A percentile compares a stretch with the other conserved stretches of the same genome.
These are phyloP conservation scores for Salix arbutifolia DNA, from an alignment of 345 rosid genomes.

Conservation along the genomic window DNA sequence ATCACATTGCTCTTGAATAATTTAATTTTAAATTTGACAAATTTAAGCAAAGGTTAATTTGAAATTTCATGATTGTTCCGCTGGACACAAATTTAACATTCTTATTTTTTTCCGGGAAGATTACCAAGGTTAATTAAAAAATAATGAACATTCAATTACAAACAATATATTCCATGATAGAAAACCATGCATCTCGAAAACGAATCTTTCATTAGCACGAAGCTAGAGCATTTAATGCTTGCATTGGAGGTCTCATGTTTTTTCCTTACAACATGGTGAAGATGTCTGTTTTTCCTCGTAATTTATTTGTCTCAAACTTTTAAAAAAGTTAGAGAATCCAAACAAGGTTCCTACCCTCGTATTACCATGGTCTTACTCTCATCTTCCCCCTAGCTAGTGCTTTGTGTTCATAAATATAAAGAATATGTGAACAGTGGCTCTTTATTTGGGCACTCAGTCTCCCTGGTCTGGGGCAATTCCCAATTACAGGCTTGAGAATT, in stretches of 20 bases:
- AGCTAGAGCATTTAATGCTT: constrained; percentile 51
- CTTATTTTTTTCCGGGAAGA: neutral
- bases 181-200: constrained; percentile 46
- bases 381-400: constrained; percentile 28
- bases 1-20: no score
- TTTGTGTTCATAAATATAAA: constrained; percentile 24
- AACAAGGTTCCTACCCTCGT: constrained; percentile 12
- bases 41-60: no score
- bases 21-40: no score
- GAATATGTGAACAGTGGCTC: neutral
- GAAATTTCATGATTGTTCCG: no score
- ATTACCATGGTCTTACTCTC: constrained; percentile 9
- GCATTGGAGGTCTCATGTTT: constrained; percentile 39
- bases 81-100: no score
- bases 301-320: constrained; percentile 23
- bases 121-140: neutral
- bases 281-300: constrained; percentile 55
- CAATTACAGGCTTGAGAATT: neutral
- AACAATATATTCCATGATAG: neutral
- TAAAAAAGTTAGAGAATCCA: constrained; percentile 8
- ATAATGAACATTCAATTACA: neutral
- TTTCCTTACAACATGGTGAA: constrained; percentile 26
- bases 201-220: constrained; percentile 29
- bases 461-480: neutral
- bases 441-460: neutral